Evolutionary conservation across 176 grass and related monocot species (phyloP).

Genomic region (Pontederia paniculata): DNA sequence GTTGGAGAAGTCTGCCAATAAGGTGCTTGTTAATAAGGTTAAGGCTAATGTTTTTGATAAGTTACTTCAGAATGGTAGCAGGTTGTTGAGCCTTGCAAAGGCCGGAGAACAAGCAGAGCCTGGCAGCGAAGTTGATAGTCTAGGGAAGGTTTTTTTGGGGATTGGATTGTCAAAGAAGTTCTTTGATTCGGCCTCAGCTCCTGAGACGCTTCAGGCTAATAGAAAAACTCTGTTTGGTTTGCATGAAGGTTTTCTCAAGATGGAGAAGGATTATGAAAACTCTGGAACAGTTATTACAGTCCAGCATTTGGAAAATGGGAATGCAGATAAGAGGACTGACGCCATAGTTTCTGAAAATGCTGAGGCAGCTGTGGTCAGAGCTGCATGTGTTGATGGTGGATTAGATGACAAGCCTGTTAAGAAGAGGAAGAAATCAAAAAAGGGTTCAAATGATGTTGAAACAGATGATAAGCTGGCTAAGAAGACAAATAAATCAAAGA

Average conservation of each 20-base stretch:
- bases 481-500: conserved; percentile 4
- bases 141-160: conserved; percentile 45
- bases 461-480: conserved; percentile 2
- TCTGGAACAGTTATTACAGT: conserved; percentile 32
- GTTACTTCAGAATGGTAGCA: conserved; percentile 32
- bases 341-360: not conserved
- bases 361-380: not conserved
- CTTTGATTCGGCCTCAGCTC: conserved; percentile 42
- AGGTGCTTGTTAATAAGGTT: conserved; percentile 65
- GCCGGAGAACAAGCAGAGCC: conserved; percentile 38
- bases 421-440: conserved; percentile 10
- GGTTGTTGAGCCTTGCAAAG: conserved; percentile 39
- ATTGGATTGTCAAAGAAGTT: conserved; percentile 59
- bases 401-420: conserved; percentile 3
- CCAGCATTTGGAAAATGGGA: conserved; percentile 11
- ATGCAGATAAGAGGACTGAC: not conserved
- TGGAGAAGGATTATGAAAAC: conserved; percentile 56
- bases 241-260: conserved; percentile 61
- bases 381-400: not conserved
- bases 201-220: conserved; percentile 56
- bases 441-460: not conserved
- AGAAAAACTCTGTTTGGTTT: conserved; percentile 51
- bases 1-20: conserved; percentile 45
- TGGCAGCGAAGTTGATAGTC: conserved; percentile 40
- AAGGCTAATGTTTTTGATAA: conserved; percentile 50